phyloP scores from a whole-genome alignment of 1,284 basidiomycete genomes.

The Salmacisia buchloeana region DNA sequence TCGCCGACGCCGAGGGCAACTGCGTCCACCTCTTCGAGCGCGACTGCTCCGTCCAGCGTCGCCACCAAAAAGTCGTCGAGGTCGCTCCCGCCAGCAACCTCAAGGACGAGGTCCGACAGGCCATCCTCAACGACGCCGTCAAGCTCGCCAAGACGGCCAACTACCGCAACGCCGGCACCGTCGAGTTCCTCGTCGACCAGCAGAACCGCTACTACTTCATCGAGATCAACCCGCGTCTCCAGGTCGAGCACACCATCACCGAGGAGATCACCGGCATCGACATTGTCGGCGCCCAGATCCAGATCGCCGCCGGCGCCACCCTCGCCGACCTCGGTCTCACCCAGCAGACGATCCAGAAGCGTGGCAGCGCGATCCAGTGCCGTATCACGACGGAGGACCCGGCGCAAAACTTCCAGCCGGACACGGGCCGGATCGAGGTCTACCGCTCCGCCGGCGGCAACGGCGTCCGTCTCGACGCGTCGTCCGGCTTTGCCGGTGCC shows the following conservation, averaged over 20 bases:
- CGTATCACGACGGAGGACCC: slow-evolving; percentile 99
- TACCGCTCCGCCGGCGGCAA: slow-evolving; percentile 98
- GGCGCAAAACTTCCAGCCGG: slow-evolving; percentile 84
- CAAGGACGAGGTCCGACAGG: slow-evolving; percentile 80
- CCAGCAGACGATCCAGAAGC: slow-evolving; percentile 92
- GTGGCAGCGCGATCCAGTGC: slow-evolving; percentile 97
- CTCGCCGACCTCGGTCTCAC: slow-evolving; percentile 90
- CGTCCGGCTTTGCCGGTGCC: slow-evolving; percentile 95
- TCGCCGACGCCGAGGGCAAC: slow-evolving; percentile 86
- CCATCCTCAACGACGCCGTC: slow-evolving; percentile 84
- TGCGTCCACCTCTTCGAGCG: slow-evolving; percentile 95
- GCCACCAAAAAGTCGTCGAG: slow-evolving; percentile 98
- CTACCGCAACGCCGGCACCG: slow-evolving; percentile 94
- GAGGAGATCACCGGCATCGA: slow-evolving; percentile 99
- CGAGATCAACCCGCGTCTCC: slow-evolving; percentile 60
- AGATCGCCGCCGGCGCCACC: slow-evolving; percentile 94
- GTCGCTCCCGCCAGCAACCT: slow-evolving; percentile 94
- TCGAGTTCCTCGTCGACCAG: slow-evolving; percentile 85
- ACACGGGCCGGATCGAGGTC: slow-evolving; percentile 98
- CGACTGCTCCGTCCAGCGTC: slow-evolving; percentile 94
- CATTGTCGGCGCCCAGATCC: slow-evolving; percentile 96
- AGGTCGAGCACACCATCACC: slow-evolving; percentile 61
- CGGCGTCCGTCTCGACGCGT: slow-evolving; percentile 93
- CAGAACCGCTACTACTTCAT: slow-evolving; percentile 96
- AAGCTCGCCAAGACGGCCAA: slow-evolving; percentile 85